Percentiles rank a stretch among this genome's conserved stretches.
These are phyloP conservation scores for Suillus subluteus DNA, from an alignment of 768 basidiomycete genomes.

Conservation along the genomic window DNA sequence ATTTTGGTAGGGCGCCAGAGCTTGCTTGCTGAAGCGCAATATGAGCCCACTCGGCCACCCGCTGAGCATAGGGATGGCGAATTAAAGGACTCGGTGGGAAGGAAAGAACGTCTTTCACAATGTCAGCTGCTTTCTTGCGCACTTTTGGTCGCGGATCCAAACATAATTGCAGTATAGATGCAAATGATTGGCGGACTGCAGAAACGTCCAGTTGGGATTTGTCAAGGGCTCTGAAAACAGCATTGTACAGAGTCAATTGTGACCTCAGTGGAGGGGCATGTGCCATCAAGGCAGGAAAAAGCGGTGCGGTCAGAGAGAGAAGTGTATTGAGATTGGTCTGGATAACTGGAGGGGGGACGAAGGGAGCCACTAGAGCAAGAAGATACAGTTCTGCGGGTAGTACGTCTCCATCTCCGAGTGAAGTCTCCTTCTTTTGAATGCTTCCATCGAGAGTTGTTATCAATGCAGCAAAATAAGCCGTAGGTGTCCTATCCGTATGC, in stretches of 20 bases:
- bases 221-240: slow-evolving; percentile 72
- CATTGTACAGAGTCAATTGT: slow-evolving; percentile 76
- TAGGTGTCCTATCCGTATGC: slow-evolving; percentile 66
- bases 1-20: slow-evolving; percentile 60
- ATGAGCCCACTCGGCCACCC: slow-evolving; percentile 80
- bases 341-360: slow-evolving; percentile 80
- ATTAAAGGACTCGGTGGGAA: slow-evolving; percentile 77
- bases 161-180: slow-evolving; percentile 79
- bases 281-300: slow-evolving; percentile 67
- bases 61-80: slow-evolving; percentile 84
- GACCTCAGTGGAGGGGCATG: slow-evolving; percentile 87
- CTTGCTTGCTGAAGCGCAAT: slow-evolving; percentile 67
- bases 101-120: slow-evolving; percentile 75
- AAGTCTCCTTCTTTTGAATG: slow-evolving; percentile 58
- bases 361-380: slow-evolving; percentile 35
- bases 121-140: slow-evolving; percentile 86
- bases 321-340: slow-evolving; percentile 73
- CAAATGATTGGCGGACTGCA: slow-evolving; percentile 80
- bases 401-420: slow-evolving; percentile 74
- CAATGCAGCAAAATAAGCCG: slow-evolving; percentile 94
- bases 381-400: slow-evolving; percentile 38
- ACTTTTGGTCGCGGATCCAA: slow-evolving; percentile 94
- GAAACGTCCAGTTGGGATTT: slow-evolving; percentile 67
- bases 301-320: slow-evolving; percentile 72
- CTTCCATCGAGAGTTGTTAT: slow-evolving; percentile 83